Base-by-base conservation (phyloP, 2,329 filamentous ascomycete species). In the Ophiostoma sp. region DNA sequence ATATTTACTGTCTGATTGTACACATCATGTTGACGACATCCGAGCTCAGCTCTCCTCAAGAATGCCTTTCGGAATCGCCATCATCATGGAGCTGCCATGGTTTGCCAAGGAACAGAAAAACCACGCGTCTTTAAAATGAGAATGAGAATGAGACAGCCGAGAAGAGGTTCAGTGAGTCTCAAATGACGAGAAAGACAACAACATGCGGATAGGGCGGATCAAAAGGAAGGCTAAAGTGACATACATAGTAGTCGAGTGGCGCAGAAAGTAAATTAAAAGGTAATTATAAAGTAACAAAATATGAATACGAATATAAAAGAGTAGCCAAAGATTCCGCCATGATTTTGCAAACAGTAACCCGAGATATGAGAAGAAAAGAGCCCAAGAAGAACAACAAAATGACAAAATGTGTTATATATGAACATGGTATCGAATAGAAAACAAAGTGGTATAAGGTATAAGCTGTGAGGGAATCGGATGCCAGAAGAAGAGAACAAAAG, bases 361-460 rank as follows among this genome's bases (percentile, higher is more conserved):
- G 35, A 65, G 35, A 39, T 20, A 57, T 11, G n/a, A 39, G 2
- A 36, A 62, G 39, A 64, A 11, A 44, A 36, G 20, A 27, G 48
- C 44, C 44, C 44, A 48, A 48, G 44, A 48, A n/a, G 44, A 48
- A 48, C 44, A 8, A 48, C 17, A 8, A 48, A 20, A 39, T 11
- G n/a, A 15, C 31, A 23, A 36, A 4, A 27, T 23, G 41, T 54
- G n/a, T 31, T 48, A 36, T 64, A 44, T 23, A 65, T 11, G 17
- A 54, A 66, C 48, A 41, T 69, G 68, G 68, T 69, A 69, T 69
- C 68, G 60, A 36, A 35, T 31, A 62, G 31, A 54, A 67, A 67
- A 44, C 67, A 57, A 68, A 39, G 44, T 70, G 69, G 69, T 70
- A 70, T 70, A 44, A 41, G 39, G 39, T 41, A 31, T 31, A 31